A percentile compares a stretch with the other conserved stretches of the same genome.
phyloP scores from a whole-genome alignment of 768 basidiomycete genomes.

The Phaeotremella skinneri region DNA sequence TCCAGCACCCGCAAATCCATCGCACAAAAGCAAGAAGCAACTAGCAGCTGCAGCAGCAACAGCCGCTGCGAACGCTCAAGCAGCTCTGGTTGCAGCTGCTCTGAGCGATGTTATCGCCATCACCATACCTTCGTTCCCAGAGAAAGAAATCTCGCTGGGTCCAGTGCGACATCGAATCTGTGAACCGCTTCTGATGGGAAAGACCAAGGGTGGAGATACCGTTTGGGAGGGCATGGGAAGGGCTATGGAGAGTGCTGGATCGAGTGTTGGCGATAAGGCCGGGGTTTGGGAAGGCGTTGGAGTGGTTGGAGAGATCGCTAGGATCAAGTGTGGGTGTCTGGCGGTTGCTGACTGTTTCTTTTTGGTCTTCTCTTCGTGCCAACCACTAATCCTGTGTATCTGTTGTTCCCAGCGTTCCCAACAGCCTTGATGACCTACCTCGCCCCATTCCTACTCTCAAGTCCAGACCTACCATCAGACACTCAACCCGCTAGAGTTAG shows the following conservation, averaged over 20 bases:
- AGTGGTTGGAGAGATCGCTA: conserved; percentile 45
- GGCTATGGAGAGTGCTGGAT: conserved; percentile 34
- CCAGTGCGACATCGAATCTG: conserved; percentile 47
- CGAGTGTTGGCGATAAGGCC: conserved; percentile 29
- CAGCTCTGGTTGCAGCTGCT: conserved; percentile 23
- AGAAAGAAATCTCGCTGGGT: conserved; percentile 38
- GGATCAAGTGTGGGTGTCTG: conserved; percentile 43
- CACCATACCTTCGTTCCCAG: conserved; percentile 37
- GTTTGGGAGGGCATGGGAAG: conserved; percentile 47
- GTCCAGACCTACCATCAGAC: conserved; percentile 42
- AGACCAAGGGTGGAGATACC: conserved; percentile 32
- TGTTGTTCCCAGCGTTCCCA: conserved; percentile 32
- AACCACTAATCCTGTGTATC: background rate
- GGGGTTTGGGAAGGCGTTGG: conserved; percentile 46
- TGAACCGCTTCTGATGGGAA: conserved; percentile 42
- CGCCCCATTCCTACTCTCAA: conserved; percentile 42
- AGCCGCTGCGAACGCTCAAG: conserved; percentile 34
- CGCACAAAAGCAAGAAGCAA: conserved; percentile 42
- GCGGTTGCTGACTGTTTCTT: background rate
- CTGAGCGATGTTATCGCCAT: conserved; percentile 36
- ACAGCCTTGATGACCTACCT: conserved; percentile 46
- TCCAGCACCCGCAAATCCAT: conserved; percentile 22
- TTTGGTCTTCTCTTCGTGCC: background rate
- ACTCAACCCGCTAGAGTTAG: conserved; percentile 38
- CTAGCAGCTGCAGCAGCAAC: conserved; percentile 35